Base-by-base conservation (phyloP, 2,329 filamentous ascomycete genomes). In the Pseudocercospora vitis region DNA sequence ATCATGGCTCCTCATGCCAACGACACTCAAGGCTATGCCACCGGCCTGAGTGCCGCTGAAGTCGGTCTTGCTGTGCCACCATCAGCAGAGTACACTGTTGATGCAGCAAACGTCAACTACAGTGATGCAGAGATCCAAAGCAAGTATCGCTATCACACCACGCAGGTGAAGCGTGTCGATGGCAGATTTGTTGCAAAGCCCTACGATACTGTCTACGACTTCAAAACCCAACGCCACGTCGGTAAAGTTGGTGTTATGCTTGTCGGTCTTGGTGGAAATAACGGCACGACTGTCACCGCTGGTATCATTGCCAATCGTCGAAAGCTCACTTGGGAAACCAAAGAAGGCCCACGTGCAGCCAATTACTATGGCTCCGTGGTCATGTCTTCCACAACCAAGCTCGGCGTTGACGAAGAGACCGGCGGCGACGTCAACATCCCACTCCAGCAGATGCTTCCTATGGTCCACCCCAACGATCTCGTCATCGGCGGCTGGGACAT, bases 351-450 rank as follows among this genome's bases (percentile, higher is more conserved):
- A 63, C 89, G 85, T 61, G 79, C 83, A 61, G 87, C 94, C 75
- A 99, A 99, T 78, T 99, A 97, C 83, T 99, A 96, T 73, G 94
- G 94, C 68, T 99, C 94, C 53, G 84, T 97, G 65, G 84, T 97
- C 74, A 97, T 99, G 94, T 82, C 87, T 60, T 97, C 94, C 16
- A 99, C 94, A 62, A 85, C 96, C 78, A 99, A 97, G 83, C 86
- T 99, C 57, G 94, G 94, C 53, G 88, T 87, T 39, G 90, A 97
- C 68, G 81, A 84, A 67, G 83, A 87, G 75, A 95, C 90, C 57
- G 84, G 83, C 67, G 82, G 88, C 75, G 94, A 99, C 70, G 84
- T 99, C 76, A 96, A 97, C 76, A 89, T 99, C 65, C 92, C 94
- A 60, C 95, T 99, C 80, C 89, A 92, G 71, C 84, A 92, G 71